phyloP scores from a whole-genome alignment of 2,329 filamentous ascomycete species.

The Samsoniella hepiali region DNA sequence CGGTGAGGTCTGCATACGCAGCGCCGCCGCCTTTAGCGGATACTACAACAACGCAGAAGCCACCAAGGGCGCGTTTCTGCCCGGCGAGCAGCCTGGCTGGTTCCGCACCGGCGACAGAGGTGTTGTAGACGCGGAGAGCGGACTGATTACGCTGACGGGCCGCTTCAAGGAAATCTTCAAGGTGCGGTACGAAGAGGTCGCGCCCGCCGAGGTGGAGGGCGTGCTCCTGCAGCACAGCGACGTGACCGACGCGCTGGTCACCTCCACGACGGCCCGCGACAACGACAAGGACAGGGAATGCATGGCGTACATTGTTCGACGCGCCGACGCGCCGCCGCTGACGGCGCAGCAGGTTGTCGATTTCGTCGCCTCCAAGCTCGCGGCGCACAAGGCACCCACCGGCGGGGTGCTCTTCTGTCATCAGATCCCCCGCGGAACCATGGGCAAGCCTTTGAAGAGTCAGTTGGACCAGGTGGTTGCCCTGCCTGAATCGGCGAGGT shows the following conservation, averaged over 20 bases:
- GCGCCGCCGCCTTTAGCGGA: background rate
- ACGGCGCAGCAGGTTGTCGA: slow-evolving; percentile 10
- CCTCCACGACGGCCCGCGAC: background rate
- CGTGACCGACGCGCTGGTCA: slow-evolving; percentile 6
- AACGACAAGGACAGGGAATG: slow-evolving; percentile 6
- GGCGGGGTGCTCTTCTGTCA: slow-evolving; percentile 12
- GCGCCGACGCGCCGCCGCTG: background rate
- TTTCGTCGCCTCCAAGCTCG: background rate
- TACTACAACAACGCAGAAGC: slow-evolving; percentile 3
- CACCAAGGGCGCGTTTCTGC: background rate
- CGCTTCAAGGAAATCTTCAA: slow-evolving; percentile 17
- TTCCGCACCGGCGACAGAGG: slow-evolving; percentile 14
- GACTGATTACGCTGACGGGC: background rate
- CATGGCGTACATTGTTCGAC: slow-evolving; percentile 6
- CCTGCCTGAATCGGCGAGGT: slow-evolving; percentile 2
- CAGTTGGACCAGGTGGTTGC: slow-evolving; percentile 2
- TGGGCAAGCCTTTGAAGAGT: slow-evolving; percentile 3
- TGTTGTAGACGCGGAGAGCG: background rate
- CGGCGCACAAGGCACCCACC: slow-evolving; percentile 10
- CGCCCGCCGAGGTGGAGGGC: slow-evolving; percentile 9
- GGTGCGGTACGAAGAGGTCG: slow-evolving; percentile 8
- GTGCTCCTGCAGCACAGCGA: slow-evolving; percentile 2
- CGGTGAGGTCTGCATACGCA: slow-evolving; percentile 9
- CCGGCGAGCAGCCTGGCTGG: slow-evolving; percentile 5
- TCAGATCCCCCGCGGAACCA: slow-evolving; percentile 4